phyloP scores from a whole-genome alignment of 73 alveolate species.

The Paramecium caudatum region DNA sequence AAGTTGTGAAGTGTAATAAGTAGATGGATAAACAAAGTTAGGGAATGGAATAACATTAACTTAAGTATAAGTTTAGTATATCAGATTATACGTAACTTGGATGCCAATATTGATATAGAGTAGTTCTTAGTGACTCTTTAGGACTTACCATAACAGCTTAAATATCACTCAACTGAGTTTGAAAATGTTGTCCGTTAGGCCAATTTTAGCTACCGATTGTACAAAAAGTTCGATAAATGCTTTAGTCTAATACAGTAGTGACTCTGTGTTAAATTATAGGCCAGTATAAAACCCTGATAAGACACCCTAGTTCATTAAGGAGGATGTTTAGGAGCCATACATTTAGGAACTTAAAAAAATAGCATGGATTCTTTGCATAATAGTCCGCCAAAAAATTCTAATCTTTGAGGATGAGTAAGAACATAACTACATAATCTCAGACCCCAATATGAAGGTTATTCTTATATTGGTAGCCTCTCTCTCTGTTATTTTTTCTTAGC shows the following conservation, averaged over 20 bases:
- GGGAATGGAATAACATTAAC: slow-evolving; percentile 47
- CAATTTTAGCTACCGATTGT: slow-evolving; percentile 10
- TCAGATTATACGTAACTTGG: slow-evolving; percentile 22
- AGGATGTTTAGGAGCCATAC: slow-evolving; percentile 13
- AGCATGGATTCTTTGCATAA: slow-evolving; percentile 47
- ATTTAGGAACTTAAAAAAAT: neutral
- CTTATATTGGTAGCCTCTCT: neutral
- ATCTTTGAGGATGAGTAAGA: slow-evolving; percentile 10
- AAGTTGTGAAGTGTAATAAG: slow-evolving; percentile 6
- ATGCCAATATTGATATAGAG: slow-evolving; percentile 21
- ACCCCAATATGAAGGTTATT: slow-evolving; percentile 25
- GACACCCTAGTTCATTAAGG: slow-evolving; percentile 29
- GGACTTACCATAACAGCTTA: neutral
- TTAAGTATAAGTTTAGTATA: neutral
- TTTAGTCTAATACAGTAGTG: slow-evolving; percentile 15
- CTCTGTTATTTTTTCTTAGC: neutral
- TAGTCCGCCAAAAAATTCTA: slow-evolving; percentile 19
- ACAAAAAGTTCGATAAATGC: slow-evolving; percentile 41
- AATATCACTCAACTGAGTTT: slow-evolving; percentile 4
- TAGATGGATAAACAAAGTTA: slow-evolving; percentile 26
- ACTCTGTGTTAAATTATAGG: neutral
- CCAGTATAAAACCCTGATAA: slow-evolving; percentile 16
- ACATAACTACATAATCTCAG: neutral
- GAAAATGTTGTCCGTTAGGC: slow-evolving; percentile 39
- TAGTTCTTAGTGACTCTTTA: slow-evolving; percentile 11